Evolutionary conservation across 1,284 basidiomycete genomes (phyloP).

Genomic region (Stygiomarasmius scandens): DNA sequence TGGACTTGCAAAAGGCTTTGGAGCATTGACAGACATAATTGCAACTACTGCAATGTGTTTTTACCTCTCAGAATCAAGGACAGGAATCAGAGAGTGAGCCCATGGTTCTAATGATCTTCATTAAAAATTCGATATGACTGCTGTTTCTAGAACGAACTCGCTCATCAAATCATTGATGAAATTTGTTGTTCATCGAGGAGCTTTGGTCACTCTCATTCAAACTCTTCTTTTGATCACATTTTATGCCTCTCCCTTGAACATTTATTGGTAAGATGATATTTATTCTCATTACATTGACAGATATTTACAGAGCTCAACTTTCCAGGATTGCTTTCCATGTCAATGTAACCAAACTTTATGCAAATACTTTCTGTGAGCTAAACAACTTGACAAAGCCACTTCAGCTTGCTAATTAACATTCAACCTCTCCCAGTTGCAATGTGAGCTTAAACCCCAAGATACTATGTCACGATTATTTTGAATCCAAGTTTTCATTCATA

Average conservation of each 20-base stretch:
- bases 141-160: conserved; percentile 32
- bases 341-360: conserved; percentile 30
- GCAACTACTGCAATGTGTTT: conserved; percentile 45
- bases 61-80: conserved; percentile 35
- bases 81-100: conserved; percentile 34
- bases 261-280: conserved; percentile 22
- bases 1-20: conserved; percentile 45
- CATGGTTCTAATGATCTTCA: not conserved
- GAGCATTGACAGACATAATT: conserved; percentile 42
- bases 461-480: no score
- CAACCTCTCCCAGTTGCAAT: no score
- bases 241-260: conserved; percentile 22
- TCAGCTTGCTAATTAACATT: no score
- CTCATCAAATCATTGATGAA: conserved; percentile 37
- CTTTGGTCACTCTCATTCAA: conserved; percentile 28
- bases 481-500: no score
- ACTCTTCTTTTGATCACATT: conserved; percentile 27
- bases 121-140: not conserved
- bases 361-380: conserved; percentile 30
- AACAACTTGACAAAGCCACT: no score
- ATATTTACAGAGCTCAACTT: not conserved
- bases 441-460: no score
- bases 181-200: conserved; percentile 28
- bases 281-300: not conserved
- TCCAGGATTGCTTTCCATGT: conserved; percentile 23